Conservation (phyloP, 2,329 filamentous ascomycete species). For the Ceratocystis colombiana region DNA sequence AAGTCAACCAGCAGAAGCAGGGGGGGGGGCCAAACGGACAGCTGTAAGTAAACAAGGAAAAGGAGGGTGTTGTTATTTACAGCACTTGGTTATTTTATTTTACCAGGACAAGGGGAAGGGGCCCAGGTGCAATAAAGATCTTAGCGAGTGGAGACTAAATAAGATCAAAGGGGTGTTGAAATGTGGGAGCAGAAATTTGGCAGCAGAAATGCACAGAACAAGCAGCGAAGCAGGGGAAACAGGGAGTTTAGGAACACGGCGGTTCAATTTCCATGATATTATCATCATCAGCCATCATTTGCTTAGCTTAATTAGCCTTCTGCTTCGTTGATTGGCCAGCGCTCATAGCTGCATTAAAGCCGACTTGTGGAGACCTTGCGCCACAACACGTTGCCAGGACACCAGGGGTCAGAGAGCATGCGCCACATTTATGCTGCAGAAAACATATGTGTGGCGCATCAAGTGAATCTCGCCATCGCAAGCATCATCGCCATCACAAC, state of each 20-base stretch:
- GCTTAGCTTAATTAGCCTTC: neutral
- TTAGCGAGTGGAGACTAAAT: neutral
- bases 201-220: slow-evolving; percentile 3
- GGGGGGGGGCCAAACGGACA: slow-evolving; percentile 3
- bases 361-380: slow-evolving; percentile 4
- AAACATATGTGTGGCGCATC: slow-evolving; percentile 5
- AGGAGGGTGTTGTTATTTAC: slow-evolving; percentile 7
- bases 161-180: slow-evolving; percentile 10
- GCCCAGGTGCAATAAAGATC: neutral
- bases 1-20: slow-evolving; percentile 23
- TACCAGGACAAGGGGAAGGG: neutral
- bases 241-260: neutral
- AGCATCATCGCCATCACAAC: neutral
- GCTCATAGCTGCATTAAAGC: neutral
- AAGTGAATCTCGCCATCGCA: neutral
- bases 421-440: neutral
- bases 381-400: slow-evolving; percentile 15
- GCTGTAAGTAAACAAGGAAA: slow-evolving; percentile 14
- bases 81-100: neutral
- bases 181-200: neutral
- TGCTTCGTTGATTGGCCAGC: neutral
- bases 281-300: slow-evolving; percentile 6
- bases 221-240: neutral
- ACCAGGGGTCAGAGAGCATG: neutral
- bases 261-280: slow-evolving; percentile 17